These are phyloP conservation scores for Colletotrichum costaricense DNA, from an alignment of 2,329 filamentous ascomycete species.

Conservation along the genomic window DNA sequence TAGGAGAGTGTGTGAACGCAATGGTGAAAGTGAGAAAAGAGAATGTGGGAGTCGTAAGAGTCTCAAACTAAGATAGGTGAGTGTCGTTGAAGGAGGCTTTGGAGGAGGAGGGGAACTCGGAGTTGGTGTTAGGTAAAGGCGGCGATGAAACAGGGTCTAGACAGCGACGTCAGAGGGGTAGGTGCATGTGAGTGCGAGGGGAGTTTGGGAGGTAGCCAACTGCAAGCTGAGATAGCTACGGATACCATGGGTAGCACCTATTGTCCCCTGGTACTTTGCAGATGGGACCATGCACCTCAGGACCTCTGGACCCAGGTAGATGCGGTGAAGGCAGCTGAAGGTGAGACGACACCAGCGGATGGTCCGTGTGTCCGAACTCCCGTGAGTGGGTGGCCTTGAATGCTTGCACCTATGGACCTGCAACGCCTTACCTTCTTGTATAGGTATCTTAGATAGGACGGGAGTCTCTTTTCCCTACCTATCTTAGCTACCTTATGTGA, in stretches of 20 bases:
- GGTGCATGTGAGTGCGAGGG: slow-evolving; percentile 11
- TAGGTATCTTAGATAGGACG: background rate
- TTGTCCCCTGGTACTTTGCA: background rate
- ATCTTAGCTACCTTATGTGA: too few relatives aligned
- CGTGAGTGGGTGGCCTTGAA: slow-evolving; percentile 11
- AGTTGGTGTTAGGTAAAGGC: slow-evolving; percentile 9
- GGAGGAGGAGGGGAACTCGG: slow-evolving; percentile 24
- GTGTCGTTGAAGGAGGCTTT: slow-evolving; percentile 28
- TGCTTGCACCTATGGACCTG: background rate
- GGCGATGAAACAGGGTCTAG: slow-evolving; percentile 27
- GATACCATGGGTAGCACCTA: too few relatives aligned
- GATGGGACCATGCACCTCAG: background rate
- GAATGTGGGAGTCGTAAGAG: background rate
- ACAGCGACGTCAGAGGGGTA: slow-evolving; percentile 34
- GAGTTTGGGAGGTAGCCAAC: slow-evolving; percentile 15
- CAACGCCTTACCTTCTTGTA: too few relatives aligned
- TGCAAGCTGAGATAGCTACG: background rate
- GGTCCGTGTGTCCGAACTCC: slow-evolving; percentile 30
- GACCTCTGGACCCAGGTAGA: background rate
- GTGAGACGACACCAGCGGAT: slow-evolving; percentile 22
- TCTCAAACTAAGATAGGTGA: background rate
- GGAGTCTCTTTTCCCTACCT: background rate
- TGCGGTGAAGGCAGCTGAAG: slow-evolving; percentile 25
- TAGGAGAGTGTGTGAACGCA: background rate
- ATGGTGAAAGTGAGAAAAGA: background rate